Percentiles rank a stretch among this genome's conserved stretches.
phyloP scores from a whole-genome alignment of 306 rosid species.

The Lathyrus tuberosus region DNA sequence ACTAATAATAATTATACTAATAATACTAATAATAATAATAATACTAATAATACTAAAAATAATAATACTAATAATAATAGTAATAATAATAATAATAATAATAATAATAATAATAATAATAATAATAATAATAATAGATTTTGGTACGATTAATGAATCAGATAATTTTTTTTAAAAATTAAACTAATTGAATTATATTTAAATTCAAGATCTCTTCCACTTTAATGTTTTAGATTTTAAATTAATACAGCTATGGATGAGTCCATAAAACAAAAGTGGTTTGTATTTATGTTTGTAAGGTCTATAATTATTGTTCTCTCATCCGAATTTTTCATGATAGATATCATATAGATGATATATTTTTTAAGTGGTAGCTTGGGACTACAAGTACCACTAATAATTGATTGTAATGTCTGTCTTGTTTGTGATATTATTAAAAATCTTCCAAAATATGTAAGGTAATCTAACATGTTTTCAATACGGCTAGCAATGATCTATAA shows the following conservation, averaged over 20 bases:
- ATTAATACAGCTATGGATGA: neutral
- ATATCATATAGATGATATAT: neutral
- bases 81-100: too few species aligned
- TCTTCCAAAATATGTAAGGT: constrained; percentile 12
- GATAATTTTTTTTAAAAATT: too few species aligned
- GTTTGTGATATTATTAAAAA: constrained; percentile 2
- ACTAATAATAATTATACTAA: too few species aligned
- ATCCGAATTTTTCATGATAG: neutral
- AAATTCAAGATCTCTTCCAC: too few species aligned
- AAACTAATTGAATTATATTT: too few species aligned
- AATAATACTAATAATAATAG: too few species aligned
- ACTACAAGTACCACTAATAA: neutral
- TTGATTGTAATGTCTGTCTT: neutral
- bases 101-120: too few species aligned
- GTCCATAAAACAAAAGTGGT: neutral
- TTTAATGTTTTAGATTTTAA: too few species aligned
- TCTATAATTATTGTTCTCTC: neutral
- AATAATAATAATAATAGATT: too few species aligned
- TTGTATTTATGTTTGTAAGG: neutral
- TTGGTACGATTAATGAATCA: too few species aligned
- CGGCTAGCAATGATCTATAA: neutral
- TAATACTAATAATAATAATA: too few species aligned
- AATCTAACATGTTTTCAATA: constrained; percentile 13
- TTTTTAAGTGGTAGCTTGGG: neutral
- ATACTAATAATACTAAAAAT: too few species aligned